phyloP scores from a whole-genome alignment of 2,329 filamentous ascomycete genomes.

The Sporothrix humicola region DNA sequence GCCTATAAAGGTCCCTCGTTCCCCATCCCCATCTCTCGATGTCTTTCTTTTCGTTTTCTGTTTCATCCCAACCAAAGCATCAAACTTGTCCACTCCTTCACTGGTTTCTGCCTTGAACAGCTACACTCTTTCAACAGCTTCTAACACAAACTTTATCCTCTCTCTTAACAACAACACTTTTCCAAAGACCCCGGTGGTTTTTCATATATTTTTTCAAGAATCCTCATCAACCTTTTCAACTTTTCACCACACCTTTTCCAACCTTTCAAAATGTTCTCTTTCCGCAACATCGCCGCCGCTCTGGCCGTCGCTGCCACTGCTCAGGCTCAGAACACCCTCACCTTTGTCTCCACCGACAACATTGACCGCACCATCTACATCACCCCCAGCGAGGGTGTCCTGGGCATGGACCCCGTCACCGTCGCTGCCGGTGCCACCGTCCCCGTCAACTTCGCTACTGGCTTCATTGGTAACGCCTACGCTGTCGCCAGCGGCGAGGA shows the following conservation, averaged over 20 bases:
- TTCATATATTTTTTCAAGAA: slow-evolving; percentile 1
- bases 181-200: slow-evolving; percentile 7
- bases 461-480: slow-evolving; percentile 47
- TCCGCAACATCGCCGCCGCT: slow-evolving; percentile 20
- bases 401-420: slow-evolving; percentile 48
- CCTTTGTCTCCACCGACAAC: slow-evolving; percentile 64
- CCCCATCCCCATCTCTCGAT: neutral
- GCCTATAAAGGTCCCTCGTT: slow-evolving; percentile 22
- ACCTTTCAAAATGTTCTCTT: slow-evolving; percentile 31
- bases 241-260: neutral
- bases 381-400: slow-evolving; percentile 51
- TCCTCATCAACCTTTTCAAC: neutral
- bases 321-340: slow-evolving; percentile 56
- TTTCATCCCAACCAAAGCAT: slow-evolving; percentile 12
- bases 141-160: neutral
- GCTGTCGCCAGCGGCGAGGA: slow-evolving; percentile 44
- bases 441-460: slow-evolving; percentile 46
- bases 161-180: neutral
- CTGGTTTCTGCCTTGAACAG: neutral
- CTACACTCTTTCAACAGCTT: slow-evolving; percentile 17
- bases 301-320: slow-evolving; percentile 45
- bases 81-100: slow-evolving; percentile 23
- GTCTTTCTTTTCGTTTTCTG: neutral
- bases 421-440: slow-evolving; percentile 49
- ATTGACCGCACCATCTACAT: slow-evolving; percentile 58